Conservation (phyloP, 371 early-diverging fungal species). For the Cladochytrium tenue region DNA sequence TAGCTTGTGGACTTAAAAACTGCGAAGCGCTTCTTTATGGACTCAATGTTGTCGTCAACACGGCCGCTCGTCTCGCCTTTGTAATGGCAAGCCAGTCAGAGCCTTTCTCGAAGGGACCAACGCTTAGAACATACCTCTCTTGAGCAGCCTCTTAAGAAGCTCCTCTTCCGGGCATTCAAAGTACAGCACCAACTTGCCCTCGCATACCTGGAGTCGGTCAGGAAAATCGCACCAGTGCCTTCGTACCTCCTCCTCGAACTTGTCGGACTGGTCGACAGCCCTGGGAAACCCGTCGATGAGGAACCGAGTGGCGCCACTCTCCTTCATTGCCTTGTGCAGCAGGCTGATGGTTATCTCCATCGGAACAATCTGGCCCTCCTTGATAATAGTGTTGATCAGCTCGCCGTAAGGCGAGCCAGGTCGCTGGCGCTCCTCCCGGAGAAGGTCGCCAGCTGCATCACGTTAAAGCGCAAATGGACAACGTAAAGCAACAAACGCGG, state of each 20-base stretch:
- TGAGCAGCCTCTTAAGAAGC: slow-evolving; percentile 83
- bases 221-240: no score
- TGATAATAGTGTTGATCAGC: slow-evolving; percentile 84
- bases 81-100: no score
- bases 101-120: background rate
- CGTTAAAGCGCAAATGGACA: slow-evolving; percentile 61
- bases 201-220: slow-evolving; percentile 72
- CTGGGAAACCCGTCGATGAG: slow-evolving; percentile 96
- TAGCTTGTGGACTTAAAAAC: slow-evolving; percentile 80
- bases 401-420: slow-evolving; percentile 85
- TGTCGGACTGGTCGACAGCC: slow-evolving; percentile 87
- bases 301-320: slow-evolving; percentile 70
- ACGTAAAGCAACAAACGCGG: background rate
- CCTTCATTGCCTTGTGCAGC: slow-evolving; percentile 83
- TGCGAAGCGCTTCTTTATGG: slow-evolving; percentile 90
- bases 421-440: slow-evolving; percentile 88
- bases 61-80: slow-evolving; percentile 92
- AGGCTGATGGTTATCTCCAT: slow-evolving; percentile 91
- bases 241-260: slow-evolving; percentile 86
- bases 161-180: slow-evolving; percentile 91
- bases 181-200: slow-evolving; percentile 74
- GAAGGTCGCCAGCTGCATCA: slow-evolving; percentile 90
- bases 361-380: slow-evolving; percentile 93
- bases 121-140: slow-evolving; percentile 35
- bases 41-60: slow-evolving; percentile 91